Base-by-base conservation (phyloP, 371 early-diverging fungal genomes). In the Syncephalastrum monosporum region DNA sequence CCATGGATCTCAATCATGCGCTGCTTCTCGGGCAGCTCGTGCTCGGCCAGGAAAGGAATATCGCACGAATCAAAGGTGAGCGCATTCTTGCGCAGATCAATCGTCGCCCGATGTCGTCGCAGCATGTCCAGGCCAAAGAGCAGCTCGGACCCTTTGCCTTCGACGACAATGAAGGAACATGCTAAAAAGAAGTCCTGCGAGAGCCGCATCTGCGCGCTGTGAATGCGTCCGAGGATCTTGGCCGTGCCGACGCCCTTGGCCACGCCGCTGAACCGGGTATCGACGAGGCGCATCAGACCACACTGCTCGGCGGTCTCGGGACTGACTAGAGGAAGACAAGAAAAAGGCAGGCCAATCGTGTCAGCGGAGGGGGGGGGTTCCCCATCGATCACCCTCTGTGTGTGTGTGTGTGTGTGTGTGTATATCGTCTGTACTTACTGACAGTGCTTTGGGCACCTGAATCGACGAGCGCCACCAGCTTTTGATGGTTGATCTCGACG, bases 381-480 rank as follows among this genome's bases (percentile, higher is more conserved):
- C n/a, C n/a, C n/a, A n/a, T n/a, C n/a, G n/a, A n/a, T n/a, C n/a
- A n/a, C n/a, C n/a, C n/a, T n/a, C n/a, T n/a, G n/a, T n/a, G n/a
- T n/a, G n/a, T n/a, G n/a, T n/a, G n/a, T n/a, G n/a, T n/a, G n/a
- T 12, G 49, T 50, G 8, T 24, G 38, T 42, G 4, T 49, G 4
- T 53, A n/a, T 19, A 15, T 21, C 23, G 4, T 25, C 17, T 25
- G 1, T 16, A 79, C 83, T 72, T 82, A 93, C 93, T 96, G 50
- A 98, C 95, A 6, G 98, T 97, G 19, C 91, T 91, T 62, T 97
- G 98, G 12, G 99, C 99, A 19, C 98, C 99, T 5, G 96, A 95
- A 69, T 98, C 99, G 2, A 98, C 96, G 69, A 98, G 89, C 0
- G 98, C 97, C 62, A 95, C 95, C 42, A 97, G 75, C 4, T 85